These are phyloP conservation scores for Aspergillus olivimuriae DNA, from an alignment of 495 filamentous ascomycete species.

Conservation along the genomic window DNA sequence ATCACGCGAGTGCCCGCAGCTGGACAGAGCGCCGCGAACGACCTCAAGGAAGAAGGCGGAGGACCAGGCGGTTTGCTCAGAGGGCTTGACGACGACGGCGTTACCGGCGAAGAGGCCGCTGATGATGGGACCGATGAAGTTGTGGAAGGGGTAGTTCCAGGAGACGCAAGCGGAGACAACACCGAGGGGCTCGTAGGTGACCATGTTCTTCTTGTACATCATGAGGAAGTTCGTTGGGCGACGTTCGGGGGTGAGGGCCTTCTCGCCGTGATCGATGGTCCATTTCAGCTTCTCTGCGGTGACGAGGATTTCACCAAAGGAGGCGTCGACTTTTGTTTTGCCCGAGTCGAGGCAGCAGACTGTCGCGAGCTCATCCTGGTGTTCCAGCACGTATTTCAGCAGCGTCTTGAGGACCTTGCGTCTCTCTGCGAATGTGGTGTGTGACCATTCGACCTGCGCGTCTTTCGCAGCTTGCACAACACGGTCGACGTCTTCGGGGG, in stretches of 20 bases:
- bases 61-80: slow-evolving; percentile 91
- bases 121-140: slow-evolving; percentile 86
- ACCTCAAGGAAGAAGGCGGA: slow-evolving; percentile 73
- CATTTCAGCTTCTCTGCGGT: slow-evolving; percentile 91
- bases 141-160: slow-evolving; percentile 98
- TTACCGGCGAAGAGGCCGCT: slow-evolving; percentile 91
- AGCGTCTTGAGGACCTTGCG: slow-evolving; percentile 76
- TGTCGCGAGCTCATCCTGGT: slow-evolving; percentile 80
- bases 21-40: slow-evolving; percentile 66
- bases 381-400: slow-evolving; percentile 75
- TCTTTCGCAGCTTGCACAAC: slow-evolving; percentile 65
- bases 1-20: slow-evolving; percentile 76
- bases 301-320: slow-evolving; percentile 89
- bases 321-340: slow-evolving; percentile 91
- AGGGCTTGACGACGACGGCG: slow-evolving; percentile 83
- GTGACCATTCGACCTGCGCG: slow-evolving; percentile 77
- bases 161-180: slow-evolving; percentile 89
- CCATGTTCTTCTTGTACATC: slow-evolving; percentile 91
- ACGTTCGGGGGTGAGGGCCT: slow-evolving; percentile 61
- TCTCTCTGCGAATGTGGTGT: slow-evolving; percentile 70
- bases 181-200: slow-evolving; percentile 86
- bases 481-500: slow-evolving; percentile 70
- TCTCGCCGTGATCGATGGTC: slow-evolving; percentile 89
- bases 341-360: slow-evolving; percentile 93
- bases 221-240: slow-evolving; percentile 84